Evolutionary conservation across 2,329 filamentous ascomycete species (phyloP).

Genomic region (Ambrosiella beaveri): DNA sequence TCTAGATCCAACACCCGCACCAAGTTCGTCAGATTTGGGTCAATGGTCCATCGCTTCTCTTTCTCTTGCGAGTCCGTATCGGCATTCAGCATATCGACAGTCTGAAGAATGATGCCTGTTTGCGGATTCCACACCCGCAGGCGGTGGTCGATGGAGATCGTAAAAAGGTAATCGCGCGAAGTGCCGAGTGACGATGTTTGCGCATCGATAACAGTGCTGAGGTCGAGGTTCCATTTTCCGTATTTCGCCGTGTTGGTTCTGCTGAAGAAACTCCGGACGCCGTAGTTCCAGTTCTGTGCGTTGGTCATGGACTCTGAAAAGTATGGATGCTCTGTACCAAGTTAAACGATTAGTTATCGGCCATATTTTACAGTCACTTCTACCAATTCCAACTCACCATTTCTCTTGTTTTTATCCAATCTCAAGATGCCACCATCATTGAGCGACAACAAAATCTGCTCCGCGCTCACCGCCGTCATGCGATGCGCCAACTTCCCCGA

Average conservation of each 20-base stretch:
- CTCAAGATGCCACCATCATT: slow-evolving; percentile 61
- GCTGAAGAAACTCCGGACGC: slow-evolving; percentile 47
- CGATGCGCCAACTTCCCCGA: slow-evolving; percentile 65
- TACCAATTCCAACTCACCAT: slow-evolving; percentile 24
- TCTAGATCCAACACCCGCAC: slow-evolving; percentile 50
- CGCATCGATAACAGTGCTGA: slow-evolving; percentile 48
- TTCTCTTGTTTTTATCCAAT: slow-evolving; percentile 41
- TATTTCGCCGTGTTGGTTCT: slow-evolving; percentile 46
- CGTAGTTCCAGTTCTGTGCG: slow-evolving; percentile 54
- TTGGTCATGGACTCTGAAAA: slow-evolving; percentile 63
- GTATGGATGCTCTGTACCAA: slow-evolving; percentile 16
- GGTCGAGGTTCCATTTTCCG: slow-evolving; percentile 47
- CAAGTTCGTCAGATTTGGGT: slow-evolving; percentile 60
- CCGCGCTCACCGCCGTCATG: slow-evolving; percentile 53
- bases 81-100: slow-evolving; percentile 60
- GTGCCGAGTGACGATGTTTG: slow-evolving; percentile 35
- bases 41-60: slow-evolving; percentile 59
- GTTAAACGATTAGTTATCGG: not conserved
- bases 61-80: slow-evolving; percentile 31
- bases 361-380: not conserved
- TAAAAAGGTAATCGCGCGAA: slow-evolving; percentile 36
- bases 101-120: slow-evolving; percentile 60
- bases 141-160: slow-evolving; percentile 75
- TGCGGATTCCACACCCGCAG: slow-evolving; percentile 77
- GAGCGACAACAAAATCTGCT: slow-evolving; percentile 64